These are phyloP conservation scores for Backusella luteola DNA, from an alignment of 192 early-diverging fungal species.

Conservation along the genomic window DNA sequence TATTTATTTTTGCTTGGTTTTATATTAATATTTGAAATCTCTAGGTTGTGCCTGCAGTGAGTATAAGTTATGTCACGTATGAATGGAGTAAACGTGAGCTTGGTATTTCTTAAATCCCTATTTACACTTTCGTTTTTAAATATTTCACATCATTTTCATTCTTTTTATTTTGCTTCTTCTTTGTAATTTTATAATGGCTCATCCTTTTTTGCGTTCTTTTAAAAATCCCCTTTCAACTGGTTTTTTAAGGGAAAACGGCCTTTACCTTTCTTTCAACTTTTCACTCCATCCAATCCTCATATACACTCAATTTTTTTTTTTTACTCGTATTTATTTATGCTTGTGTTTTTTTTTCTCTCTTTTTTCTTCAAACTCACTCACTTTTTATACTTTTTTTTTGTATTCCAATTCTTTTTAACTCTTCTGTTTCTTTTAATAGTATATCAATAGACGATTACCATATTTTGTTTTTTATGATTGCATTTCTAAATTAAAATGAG, in stretches of 20 bases:
- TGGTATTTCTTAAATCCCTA: slow-evolving; percentile 15
- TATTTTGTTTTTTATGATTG: not conserved
- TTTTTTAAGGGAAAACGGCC: not conserved
- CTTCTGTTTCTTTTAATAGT: not conserved
- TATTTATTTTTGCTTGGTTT: not conserved
- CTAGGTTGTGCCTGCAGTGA: slow-evolving; percentile 70
- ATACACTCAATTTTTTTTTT: not conserved
- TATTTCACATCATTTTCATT: not conserved
- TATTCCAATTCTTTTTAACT: not conserved
- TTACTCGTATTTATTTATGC: not conserved
- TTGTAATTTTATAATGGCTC: not conserved
- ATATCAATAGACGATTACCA: slow-evolving; percentile 7
- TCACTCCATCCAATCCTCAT: not conserved
- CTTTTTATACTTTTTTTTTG: not conserved
- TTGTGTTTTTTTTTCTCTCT: not conserved
- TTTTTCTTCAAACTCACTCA: not conserved
- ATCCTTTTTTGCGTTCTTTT: not conserved
- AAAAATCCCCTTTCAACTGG: not conserved
- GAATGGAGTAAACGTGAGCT: slow-evolving; percentile 51
- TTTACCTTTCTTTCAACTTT: not conserved
- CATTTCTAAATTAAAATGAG: slow-evolving; percentile 23
- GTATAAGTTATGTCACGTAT: slow-evolving; percentile 70
- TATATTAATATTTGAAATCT: not conserved
- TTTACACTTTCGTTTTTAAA: not conserved
- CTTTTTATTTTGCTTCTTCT: not conserved